Base-by-base conservation (phyloP, 2,329 filamentous ascomycete species). In the Aaosphaeria pasadenensis region DNA sequence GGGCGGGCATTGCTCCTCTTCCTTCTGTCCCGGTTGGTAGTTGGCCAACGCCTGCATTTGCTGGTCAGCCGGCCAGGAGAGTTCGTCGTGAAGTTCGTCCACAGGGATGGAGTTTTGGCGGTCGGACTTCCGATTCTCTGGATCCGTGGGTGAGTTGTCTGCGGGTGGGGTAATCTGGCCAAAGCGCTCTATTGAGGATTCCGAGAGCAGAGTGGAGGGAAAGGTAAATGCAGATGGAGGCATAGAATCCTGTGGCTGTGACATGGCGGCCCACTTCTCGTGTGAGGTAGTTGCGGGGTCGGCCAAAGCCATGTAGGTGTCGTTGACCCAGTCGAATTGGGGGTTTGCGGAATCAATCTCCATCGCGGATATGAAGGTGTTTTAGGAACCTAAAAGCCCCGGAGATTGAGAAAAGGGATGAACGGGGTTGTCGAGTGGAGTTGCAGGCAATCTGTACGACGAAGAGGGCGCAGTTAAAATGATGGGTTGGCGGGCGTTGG, bases 131-230 rank as follows among this genome's bases (percentile, higher is more conserved):
- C 28, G 49, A n/a, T 42, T 7, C 33, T 36, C 33, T 9, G 9
- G 33, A 6, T 59, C 50, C 0, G 55, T 53, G 7, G 66, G 66
- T 2, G 66, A 69, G 30, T 58, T 53, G 9, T 71, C 64, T 13
- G 70, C 66, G 3, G 67, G 67, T 1, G 67, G 67, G 6, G 67
- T 71, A 42, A 70, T 53, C 46, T 70, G 67, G 30, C 67, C 67
- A 36, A 59, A 66, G 5, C 64, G 65, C 48, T 63, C 61, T 41
- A 67, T 52, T 7, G 60, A 54, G 28, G 57, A 51, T 6, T 59
- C 49, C n/a, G 55, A 57, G 39, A 67, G 55, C 6, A 67, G 58
- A 11, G 59, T 52, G 7, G 66, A 63, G 4, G 63, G 62, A 28
- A 66, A 60, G 39, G 56, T 58, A 48, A 64, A 64, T 29, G 57